Evolutionary conservation across 1,139 yeast species (phyloP).

Genomic region (Geotrichum aggregatum): DNA sequence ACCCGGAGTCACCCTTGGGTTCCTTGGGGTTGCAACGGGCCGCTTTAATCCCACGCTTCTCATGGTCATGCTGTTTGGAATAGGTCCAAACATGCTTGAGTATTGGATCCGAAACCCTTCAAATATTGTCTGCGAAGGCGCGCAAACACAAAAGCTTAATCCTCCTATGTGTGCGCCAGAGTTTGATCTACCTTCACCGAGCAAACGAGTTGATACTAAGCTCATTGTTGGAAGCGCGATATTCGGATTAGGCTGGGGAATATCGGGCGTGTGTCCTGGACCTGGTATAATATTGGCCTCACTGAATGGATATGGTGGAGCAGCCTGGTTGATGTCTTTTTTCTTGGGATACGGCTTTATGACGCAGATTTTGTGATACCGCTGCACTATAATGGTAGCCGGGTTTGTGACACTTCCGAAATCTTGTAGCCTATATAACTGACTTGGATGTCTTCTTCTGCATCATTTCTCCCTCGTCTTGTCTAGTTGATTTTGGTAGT

Average conservation of each 20-base stretch:
- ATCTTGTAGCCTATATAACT: neutral
- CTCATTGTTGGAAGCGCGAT: conserved; percentile 42
- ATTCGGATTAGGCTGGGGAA: conserved; percentile 50
- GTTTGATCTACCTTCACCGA: conserved; percentile 22
- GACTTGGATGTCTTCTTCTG: neutral
- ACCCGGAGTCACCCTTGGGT: conserved; percentile 46
- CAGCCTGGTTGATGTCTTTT: conserved; percentile 28
- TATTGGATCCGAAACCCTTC: conserved; percentile 12
- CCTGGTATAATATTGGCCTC: conserved; percentile 40
- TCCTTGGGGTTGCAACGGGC: conserved; percentile 39
- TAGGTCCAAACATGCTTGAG: conserved; percentile 42
- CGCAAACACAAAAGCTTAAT: conserved; percentile 20
- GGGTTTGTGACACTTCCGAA: too few species aligned
- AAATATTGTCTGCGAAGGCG: neutral
- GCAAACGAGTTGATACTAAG: conserved; percentile 29
- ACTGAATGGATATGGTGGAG: conserved; percentile 28
- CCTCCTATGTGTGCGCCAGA: conserved; percentile 9
- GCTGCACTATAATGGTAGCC: neutral
- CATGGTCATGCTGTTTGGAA: conserved; percentile 43
- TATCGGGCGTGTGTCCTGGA: conserved; percentile 48
- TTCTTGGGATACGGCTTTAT: conserved; percentile 19
- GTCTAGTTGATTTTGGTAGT: neutral
- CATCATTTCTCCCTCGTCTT: neutral
- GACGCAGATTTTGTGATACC: neutral
- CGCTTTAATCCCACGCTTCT: conserved; percentile 47